Evolutionary conservation across 352 stramenopile species (phyloP), one percentile per base, ranked within the genome.

Genomic region (Globisporangium iwayamae): DNA sequence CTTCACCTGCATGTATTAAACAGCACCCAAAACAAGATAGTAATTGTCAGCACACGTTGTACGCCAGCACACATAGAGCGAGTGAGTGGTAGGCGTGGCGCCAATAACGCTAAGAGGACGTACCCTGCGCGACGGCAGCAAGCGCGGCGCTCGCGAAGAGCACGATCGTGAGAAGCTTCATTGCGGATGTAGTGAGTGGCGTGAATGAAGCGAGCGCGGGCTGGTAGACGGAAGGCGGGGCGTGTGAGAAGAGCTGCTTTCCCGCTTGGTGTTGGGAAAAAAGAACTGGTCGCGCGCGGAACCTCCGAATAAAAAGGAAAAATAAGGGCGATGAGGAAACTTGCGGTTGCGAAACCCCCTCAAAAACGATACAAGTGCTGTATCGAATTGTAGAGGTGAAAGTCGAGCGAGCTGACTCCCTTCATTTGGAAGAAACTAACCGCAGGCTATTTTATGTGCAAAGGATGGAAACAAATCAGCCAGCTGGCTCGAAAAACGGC

Each of bases 231-330:
- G 43, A 55, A 52, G 43, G 41, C 32, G 18, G 20, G 13, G 25
- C 28, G 38, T 13, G 22, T 8, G 41, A 16, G 13, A 32, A 47
- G 34, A 63, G 58, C 52, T 56, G 41, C 54, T 69, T 43, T 51
- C 22, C 41, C 18, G 9, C 13, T 46, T 46, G 39, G 3, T n/a
- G 39, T 22, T 48, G 0, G 25, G 39, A 11, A 4, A 20, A 39
- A 72, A 34, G 60, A 66, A 53, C 41, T 66, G 61, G 62, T 52
- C 25, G 58, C 70, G 66, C 70, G 66, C 61, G 61, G 67, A 74
- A 74, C 72, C 72, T 79, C 72, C 72, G 72, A 79, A 79, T 79
- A 70, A 74, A 78, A 76, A 48, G 54, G 67, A 68, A 71, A 78
- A 63, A 52, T 51, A 48, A 51, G 16, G 7, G 11, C 14, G 7